phyloP scores from a whole-genome alignment of 495 filamentous ascomycete species.

The Lindgomyces ingoldianus region DNA sequence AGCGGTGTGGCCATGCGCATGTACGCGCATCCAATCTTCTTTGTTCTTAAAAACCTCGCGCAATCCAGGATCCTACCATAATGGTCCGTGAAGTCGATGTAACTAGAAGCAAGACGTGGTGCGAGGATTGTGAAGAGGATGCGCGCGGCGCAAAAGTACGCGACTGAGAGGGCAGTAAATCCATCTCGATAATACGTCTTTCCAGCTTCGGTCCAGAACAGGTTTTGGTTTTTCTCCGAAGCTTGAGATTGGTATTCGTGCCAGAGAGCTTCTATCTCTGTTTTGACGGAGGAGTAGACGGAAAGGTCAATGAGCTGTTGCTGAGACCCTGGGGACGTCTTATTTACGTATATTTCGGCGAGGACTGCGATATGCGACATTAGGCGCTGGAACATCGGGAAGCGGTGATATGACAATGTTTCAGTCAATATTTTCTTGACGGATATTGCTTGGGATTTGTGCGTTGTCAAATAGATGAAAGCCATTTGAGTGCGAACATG shows the following conservation, averaged over 20 bases:
- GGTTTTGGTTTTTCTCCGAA: too few species aligned
- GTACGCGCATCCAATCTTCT: slow-evolving; percentile 24
- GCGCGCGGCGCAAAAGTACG: slow-evolving; percentile 15
- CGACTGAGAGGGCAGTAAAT: slow-evolving; percentile 16
- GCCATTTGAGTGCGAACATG: slow-evolving; percentile 26
- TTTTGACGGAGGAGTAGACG: slow-evolving; percentile 1
- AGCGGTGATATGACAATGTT: not conserved
- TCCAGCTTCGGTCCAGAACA: too few species aligned
- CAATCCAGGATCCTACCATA: not conserved
- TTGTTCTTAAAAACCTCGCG: slow-evolving; percentile 7
- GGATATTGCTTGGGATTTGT: not conserved
- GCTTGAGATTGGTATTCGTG: slow-evolving; percentile 7
- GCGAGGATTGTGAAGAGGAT: slow-evolving; percentile 15
- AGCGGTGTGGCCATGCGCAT: slow-evolving; percentile 30
- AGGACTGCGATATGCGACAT: slow-evolving; percentile 11
- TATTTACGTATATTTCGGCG: slow-evolving; percentile 13
- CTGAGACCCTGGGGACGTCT: not conserved
- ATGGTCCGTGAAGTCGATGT: slow-evolving; percentile 14
- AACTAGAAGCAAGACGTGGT: slow-evolving; percentile 4
- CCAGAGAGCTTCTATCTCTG: slow-evolving; percentile 4
- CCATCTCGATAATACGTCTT: slow-evolving; percentile 15
- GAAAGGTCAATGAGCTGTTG: not conserved
- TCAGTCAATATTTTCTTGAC: slow-evolving; percentile 14
- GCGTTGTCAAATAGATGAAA: slow-evolving; percentile 23
- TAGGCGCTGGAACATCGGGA: slow-evolving; percentile 18